Conservation (phyloP, 2,329 filamentous ascomycete genomes). For the Cercospora zeae-maydis region DNA sequence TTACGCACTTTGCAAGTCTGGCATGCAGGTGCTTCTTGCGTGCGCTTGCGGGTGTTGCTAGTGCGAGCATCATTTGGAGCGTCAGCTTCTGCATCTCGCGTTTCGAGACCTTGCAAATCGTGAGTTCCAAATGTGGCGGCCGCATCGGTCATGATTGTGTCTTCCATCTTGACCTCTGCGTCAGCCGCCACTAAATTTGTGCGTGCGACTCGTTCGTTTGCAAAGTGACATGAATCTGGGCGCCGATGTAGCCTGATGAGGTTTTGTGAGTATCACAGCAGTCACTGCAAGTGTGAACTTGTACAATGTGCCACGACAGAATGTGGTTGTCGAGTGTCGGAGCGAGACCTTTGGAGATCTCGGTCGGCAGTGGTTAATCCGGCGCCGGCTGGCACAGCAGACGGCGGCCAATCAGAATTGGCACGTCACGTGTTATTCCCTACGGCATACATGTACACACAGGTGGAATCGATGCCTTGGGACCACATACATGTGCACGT, state of each 20-base stretch:
- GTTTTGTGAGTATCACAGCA: not conserved
- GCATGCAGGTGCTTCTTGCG: constrained; percentile 3
- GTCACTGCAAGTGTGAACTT: not conserved
- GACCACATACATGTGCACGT: not conserved
- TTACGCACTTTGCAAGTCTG: constrained; percentile 3
- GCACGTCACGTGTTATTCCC: no score
- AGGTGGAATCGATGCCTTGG: not conserved
- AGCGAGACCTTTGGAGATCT: not conserved
- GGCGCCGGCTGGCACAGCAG: no score
- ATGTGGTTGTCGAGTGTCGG: not conserved
- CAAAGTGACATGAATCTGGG: not conserved
- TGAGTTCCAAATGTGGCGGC: not conserved
- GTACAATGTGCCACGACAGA: not conserved
- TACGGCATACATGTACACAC: no score
- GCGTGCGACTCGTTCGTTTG: not conserved
- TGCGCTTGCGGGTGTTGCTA: not conserved
- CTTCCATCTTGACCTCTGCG: constrained; percentile 2
- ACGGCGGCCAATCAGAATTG: no score
- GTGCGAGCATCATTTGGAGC: not conserved
- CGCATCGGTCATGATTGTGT: constrained; percentile 1
- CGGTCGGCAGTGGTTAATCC: not conserved
- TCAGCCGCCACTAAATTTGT: constrained; percentile 7
- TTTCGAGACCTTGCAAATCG: constrained; percentile 1
- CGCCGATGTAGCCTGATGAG: not conserved
- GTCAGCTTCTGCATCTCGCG: not conserved